phyloP scores from a whole-genome alignment of 2,329 filamentous ascomycete genomes.

The Ascochyta rabiei region DNA sequence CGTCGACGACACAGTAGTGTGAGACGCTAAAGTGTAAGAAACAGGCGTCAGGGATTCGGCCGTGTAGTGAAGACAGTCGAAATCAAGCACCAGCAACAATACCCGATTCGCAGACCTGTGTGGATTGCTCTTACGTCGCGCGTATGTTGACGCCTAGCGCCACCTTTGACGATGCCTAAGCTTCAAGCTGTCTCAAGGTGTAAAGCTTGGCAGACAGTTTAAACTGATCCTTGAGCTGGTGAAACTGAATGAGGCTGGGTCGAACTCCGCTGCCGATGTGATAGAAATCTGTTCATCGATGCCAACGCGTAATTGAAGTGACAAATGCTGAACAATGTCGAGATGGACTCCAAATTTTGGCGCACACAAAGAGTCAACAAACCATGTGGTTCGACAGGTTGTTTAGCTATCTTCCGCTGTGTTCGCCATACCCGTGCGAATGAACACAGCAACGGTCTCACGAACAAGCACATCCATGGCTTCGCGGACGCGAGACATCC shows the following conservation, averaged over 20 bases:
- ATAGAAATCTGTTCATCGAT: background rate
- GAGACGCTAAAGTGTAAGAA: slow-evolving; percentile 22
- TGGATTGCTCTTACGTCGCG: slow-evolving; percentile 1
- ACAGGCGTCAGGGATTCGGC: background rate
- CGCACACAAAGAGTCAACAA: background rate
- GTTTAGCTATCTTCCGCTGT: background rate
- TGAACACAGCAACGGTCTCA: background rate
- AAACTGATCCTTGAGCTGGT: slow-evolving; percentile 23
- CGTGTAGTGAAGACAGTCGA: slow-evolving; percentile 1
- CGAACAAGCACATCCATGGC: slow-evolving; percentile 7
- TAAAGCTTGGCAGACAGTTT: slow-evolving; percentile 36
- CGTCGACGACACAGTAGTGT: slow-evolving; percentile 3
- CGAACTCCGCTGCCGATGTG: background rate
- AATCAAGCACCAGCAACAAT: slow-evolving; percentile 4
- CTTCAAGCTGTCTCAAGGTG: slow-evolving; percentile 23
- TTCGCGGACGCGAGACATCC: slow-evolving; percentile 6
- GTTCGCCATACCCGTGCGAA: background rate
- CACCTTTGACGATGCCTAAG: slow-evolving; percentile 23
- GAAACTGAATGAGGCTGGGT: slow-evolving; percentile 31
- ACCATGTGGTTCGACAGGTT: background rate
- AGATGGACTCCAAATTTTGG: background rate
- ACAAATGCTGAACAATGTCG: background rate
- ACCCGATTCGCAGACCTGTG: slow-evolving; percentile 2
- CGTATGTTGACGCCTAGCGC: slow-evolving; percentile 7
- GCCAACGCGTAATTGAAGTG: background rate